phyloP scores from a whole-genome alignment of 805 yeast species.

The Pichia deserticola region DNA sequence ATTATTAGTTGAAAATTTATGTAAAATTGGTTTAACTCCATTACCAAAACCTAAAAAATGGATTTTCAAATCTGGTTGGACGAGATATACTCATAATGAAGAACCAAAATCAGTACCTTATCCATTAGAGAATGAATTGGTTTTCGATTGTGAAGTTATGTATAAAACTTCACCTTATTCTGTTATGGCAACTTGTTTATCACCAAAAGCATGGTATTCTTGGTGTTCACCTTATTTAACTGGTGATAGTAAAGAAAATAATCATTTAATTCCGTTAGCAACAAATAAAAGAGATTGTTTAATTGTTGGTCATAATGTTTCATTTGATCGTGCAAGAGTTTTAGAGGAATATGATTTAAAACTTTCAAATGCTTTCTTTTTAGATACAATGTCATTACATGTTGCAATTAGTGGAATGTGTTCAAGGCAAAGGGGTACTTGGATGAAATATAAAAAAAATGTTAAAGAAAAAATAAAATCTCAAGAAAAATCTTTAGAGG shows the following conservation, averaged over 20 bases:
- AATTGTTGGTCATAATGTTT: constrained; percentile 83
- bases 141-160: constrained; percentile 85
- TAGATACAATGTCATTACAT: constrained; percentile 92
- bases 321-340: constrained; percentile 84
- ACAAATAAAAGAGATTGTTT: constrained; percentile 38
- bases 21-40: constrained; percentile 26
- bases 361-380: constrained; percentile 62
- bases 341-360: constrained; percentile 71
- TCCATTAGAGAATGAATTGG: constrained; percentile 67
- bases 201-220: constrained; percentile 78
- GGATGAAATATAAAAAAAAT: constrained; percentile 53
- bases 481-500: constrained; percentile 14
- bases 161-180: constrained; percentile 72
- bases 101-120: constrained; percentile 50
- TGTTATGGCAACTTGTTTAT: constrained; percentile 71
- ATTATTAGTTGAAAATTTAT: constrained; percentile 40
- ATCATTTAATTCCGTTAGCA: constrained; percentile 63
- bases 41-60: constrained; percentile 43
- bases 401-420: constrained; percentile 88
- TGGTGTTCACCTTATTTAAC: constrained; percentile 90
- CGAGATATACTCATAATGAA: constrained; percentile 51
- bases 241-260: constrained; percentile 40
- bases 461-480: constrained; percentile 15
- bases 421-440: constrained; percentile 78
- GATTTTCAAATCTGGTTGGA: constrained; percentile 71